These are phyloP conservation scores for Sarcomyxa edulis DNA, from an alignment of 768 basidiomycete species.

Conservation along the genomic window DNA sequence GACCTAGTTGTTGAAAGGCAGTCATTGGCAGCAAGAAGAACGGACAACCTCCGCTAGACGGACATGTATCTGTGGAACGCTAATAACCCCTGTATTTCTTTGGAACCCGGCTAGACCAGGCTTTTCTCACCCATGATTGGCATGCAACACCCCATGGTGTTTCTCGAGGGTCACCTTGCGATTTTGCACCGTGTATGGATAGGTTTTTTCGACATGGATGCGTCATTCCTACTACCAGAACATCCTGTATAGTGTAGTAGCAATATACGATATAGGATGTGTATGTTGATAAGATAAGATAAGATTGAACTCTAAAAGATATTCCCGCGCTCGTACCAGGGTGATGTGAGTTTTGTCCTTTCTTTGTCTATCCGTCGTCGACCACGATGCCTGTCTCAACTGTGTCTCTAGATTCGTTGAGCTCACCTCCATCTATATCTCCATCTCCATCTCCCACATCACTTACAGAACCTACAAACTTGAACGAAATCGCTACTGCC, in stretches of 20 bases:
- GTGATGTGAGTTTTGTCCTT: constrained; percentile 24
- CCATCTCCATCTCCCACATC: constrained; percentile 45
- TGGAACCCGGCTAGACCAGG: no score
- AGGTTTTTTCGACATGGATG: no score
- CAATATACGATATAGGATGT: constrained; percentile 5
- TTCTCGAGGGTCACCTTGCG: no score
- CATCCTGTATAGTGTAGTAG: neutral
- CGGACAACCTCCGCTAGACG: no score
- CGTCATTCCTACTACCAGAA: neutral
- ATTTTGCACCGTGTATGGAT: no score
- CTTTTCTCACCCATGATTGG: no score
- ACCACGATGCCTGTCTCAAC: constrained; percentile 51
- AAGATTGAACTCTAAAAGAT: constrained; percentile 20
- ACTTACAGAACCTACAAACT: constrained; percentile 10
- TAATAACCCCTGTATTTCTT: no score
- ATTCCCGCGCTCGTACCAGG: constrained; percentile 37
- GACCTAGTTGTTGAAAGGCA: no score
- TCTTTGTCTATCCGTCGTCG: constrained; percentile 23
- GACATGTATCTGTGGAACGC: no score
- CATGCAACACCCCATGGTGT: no score
- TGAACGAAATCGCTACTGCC: constrained; percentile 9
- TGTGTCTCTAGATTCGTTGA: constrained; percentile 59
- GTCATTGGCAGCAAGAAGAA: no score
- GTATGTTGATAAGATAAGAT: constrained; percentile 30
- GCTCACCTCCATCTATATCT: constrained; percentile 67